phyloP scores from a whole-genome alignment of 208 protist species.

The Wallacemonas rigidus region DNA sequence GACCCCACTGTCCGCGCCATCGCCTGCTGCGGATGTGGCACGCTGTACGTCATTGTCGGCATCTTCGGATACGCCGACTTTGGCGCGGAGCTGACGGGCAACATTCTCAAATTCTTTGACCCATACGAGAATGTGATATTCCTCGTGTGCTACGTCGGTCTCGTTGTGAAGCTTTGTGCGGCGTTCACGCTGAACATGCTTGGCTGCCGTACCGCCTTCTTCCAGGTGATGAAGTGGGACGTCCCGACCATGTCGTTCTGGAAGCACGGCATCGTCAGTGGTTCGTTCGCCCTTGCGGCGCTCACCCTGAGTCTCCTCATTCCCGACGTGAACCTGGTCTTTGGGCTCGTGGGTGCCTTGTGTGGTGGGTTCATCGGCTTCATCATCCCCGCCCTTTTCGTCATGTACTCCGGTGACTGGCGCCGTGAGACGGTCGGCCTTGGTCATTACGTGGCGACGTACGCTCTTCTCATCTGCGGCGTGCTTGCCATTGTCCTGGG shows the following conservation, averaged over 20 bases:
- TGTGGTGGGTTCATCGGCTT: conserved; percentile 68
- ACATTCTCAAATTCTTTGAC: conserved; percentile 59
- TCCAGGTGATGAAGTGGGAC: conserved; percentile 48
- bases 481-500: conserved; percentile 63
- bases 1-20: conserved; percentile 28
- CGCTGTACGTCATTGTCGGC: conserved; percentile 56
- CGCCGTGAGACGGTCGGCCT: conserved; percentile 26
- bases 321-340: conserved; percentile 46
- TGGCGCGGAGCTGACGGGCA: conserved; percentile 29
- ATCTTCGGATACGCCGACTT: conserved; percentile 78
- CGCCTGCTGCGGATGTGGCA: conserved; percentile 36
- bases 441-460: conserved; percentile 41
- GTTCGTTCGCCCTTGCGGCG: conserved; percentile 27
- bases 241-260: conserved; percentile 45
- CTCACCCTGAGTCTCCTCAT: conserved; percentile 63
- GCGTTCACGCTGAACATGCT: conserved; percentile 58
- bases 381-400: conserved; percentile 54
- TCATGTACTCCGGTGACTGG: conserved; percentile 60
- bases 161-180: conserved; percentile 60
- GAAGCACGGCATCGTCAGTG: conserved; percentile 48
- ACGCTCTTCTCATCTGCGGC: conserved; percentile 49
- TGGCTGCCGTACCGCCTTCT: conserved; percentile 37
- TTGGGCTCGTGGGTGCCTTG: conserved; percentile 55
- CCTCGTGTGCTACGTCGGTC: conserved; percentile 43
- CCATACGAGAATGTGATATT: conserved; percentile 38